phyloP scores from a whole-genome alignment of 176 grass and related monocot genomes.

The Eragrostis curvula region DNA sequence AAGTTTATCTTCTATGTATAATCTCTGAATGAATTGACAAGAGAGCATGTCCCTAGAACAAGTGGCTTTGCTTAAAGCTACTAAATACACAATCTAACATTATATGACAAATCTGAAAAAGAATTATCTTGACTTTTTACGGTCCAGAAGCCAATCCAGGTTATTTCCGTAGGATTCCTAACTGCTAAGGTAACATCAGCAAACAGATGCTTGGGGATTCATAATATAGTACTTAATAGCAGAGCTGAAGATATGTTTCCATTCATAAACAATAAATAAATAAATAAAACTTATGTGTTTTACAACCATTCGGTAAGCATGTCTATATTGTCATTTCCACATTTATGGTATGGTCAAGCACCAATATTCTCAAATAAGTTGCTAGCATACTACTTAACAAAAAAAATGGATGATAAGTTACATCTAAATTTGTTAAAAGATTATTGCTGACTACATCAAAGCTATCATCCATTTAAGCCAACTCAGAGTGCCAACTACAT shows the following conservation, averaged over 20 bases:
- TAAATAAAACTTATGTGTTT: background rate
- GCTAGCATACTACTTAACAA: background rate
- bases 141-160: background rate
- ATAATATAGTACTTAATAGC: background rate
- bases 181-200: conserved; percentile 12
- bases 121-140: conserved; percentile 14
- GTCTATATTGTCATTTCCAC: background rate
- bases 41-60: background rate
- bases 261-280: background rate
- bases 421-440: background rate
- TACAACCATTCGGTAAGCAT: conserved; percentile 6
- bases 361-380: background rate
- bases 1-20: background rate
- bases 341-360: background rate
- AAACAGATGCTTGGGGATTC: background rate
- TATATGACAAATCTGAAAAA: background rate
- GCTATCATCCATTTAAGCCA: background rate
- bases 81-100: conserved; percentile 9
- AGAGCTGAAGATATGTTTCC: background rate
- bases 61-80: background rate
- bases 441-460: background rate
- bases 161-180: background rate
- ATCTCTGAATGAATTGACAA: conserved; percentile 3
- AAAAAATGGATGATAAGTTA: background rate
- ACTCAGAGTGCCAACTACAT: background rate